Base-by-base conservation (phyloP, 495 filamentous ascomycete species). In the Trichoderma parareesei region DNA sequence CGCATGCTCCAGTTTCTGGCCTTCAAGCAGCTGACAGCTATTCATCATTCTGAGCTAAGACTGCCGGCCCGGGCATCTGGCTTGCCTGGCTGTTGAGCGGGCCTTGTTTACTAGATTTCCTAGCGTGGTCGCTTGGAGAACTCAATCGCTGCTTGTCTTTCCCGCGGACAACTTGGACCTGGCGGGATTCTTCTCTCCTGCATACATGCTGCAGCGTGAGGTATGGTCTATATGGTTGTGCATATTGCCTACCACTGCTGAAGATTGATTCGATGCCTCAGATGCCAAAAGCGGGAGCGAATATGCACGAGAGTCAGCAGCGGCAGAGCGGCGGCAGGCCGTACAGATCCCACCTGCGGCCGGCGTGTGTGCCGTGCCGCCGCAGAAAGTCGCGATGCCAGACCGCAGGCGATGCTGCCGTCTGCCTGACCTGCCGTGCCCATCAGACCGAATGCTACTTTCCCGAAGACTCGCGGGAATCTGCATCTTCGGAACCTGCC, bases 381-480 rank as follows among this genome's bases (percentile, higher is more conserved):
- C 79, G 79, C 67, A 76, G 80, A 70, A 83, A 83, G 69, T 80
- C 78, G 2, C 75, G 80, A 67, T 83, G 80, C 64, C 80, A 77
- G 2, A 77, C 81, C 10, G 80, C 82, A 65, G 79, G 78, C 38
- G 76, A 77, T 4, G 76, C 77, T 40, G 75, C 79, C 55, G 78
- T 78, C 6, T 83, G 80, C 62, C 70, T 82, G 0, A 66, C 81
- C 40, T 83, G 80, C 75, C 79, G 78, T 61, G 76, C 80, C 42
- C 79, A 81, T 65, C 78, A 77, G 27, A 80, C 57, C 74, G 78
- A 44, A 6, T 66, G 64, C 35, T 20, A n/a, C n/a, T 66, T 43
- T 27, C 59, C 65, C 60, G 67, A 9, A 68, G 66, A 55, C 67
- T 70, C 42, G 73, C 53, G 5, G 18, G 16, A 20, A 1, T 57